Base-by-base conservation (phyloP, 306 rosid species). In the Vicia villosa region DNA sequence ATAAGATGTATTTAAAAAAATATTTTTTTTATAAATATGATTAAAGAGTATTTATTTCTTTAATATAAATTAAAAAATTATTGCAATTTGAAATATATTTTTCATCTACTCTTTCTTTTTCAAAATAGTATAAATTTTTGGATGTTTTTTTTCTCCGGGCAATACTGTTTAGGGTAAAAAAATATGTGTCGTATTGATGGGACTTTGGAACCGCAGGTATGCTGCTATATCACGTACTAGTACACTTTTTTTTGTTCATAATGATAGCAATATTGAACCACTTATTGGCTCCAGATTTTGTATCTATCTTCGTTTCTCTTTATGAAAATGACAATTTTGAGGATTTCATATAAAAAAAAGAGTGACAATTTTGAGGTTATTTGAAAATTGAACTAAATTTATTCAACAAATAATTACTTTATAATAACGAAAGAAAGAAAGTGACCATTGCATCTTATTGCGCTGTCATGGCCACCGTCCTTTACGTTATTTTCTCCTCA, bases 401-500 rank as follows among this genome's bases (percentile, higher is more conserved):
- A 40, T 8, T 32, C 34, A 66, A 45, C 50, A 55, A 16, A 47
- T 67, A 21, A 43, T 56, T 42, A 57, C 32, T 74, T 66, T 66
- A 20, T 46, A 67, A 67, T 34, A 28, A 21, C 19, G 15, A 61
- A 52, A 49, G 60, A 73, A 43, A 15, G 60, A 74, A 43, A 15
- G 60, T 38, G 79, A 69, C 69, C 14, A 54, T 68, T 68, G 60
- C 60, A 63, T 74, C 19, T 47, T 47, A 63, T 63, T 62, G 66
- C n/a, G 70, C 80, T 74, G 66, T 65, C 72, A 56, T 26, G 63
- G 12, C 37, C 66, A 41, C 83, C 72, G 80, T 63, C 79, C 77
- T 41, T 62, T 45, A 55, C 73, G 76, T 69, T 69, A 63, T 69
- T 64, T 79, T 47, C 15, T 45, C 8, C 12, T 67, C 58, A 36